Percentiles rank a stretch among this genome's conserved stretches.
phyloP scores from a whole-genome alignment of 176 grass and related monocot genomes.

The Bothriochloa decipiens region DNA sequence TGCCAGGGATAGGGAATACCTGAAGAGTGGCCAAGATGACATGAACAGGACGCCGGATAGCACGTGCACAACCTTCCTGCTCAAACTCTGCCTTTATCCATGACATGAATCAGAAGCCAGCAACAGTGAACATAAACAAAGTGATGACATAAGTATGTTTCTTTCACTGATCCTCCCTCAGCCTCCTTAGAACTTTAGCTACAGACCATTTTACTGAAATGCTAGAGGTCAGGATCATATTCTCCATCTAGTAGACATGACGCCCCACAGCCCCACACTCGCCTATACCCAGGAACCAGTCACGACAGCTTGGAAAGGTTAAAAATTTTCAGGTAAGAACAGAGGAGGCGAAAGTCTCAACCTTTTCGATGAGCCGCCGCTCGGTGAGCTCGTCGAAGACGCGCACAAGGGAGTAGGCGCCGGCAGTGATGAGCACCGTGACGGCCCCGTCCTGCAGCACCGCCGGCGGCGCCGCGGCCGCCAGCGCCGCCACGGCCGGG shows the following conservation, averaged over 20 bases:
- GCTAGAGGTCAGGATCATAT: background rate
- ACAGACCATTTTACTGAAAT: background rate
- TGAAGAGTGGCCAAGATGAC: slow-evolving; percentile 90
- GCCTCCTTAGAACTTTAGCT: too few species aligned
- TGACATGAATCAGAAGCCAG: slow-evolving; percentile 26
- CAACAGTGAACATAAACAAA: background rate
- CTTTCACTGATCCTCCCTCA: background rate
- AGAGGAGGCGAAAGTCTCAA: slow-evolving; percentile 17
- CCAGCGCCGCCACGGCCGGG: slow-evolving; percentile 42
- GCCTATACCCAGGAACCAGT: background rate
- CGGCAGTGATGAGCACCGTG: slow-evolving; percentile 50
- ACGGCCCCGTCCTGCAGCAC: slow-evolving; percentile 61
- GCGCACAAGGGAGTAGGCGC: slow-evolving; percentile 77
- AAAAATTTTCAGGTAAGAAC: background rate
- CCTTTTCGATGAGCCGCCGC: slow-evolving; percentile 75
- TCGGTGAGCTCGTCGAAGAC: slow-evolving; percentile 67
- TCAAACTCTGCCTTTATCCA: slow-evolving; percentile 66
- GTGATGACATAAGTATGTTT: background rate
- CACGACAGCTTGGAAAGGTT: background rate
- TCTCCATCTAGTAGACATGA: background rate
- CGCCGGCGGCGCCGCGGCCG: slow-evolving; percentile 27
- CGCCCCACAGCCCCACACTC: background rate
- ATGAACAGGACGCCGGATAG: slow-evolving; percentile 89
- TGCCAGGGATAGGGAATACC: slow-evolving; percentile 39
- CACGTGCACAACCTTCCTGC: slow-evolving; percentile 90